phyloP scores from a whole-genome alignment of 1,284 basidiomycete genomes.

The Microbotryomycetes sp. region DNA sequence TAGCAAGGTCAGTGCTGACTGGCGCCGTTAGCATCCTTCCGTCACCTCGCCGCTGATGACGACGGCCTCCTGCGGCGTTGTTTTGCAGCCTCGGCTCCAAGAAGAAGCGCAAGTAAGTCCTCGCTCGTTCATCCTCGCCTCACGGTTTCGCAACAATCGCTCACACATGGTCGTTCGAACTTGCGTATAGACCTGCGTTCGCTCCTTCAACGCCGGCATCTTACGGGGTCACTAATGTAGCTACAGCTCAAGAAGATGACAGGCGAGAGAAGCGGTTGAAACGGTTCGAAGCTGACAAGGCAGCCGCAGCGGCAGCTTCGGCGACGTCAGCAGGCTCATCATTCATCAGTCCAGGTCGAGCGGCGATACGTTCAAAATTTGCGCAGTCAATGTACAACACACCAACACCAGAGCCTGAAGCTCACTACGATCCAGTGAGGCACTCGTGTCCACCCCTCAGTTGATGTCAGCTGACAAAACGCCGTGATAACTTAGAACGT shows the following conservation, averaged over 20 bases:
- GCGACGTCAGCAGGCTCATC: neutral
- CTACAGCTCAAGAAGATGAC: constrained; percentile 39
- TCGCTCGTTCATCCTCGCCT: neutral
- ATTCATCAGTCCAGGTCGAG: no score
- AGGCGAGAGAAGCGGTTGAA: constrained; percentile 30
- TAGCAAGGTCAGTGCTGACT: constrained; percentile 57
- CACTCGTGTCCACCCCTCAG: neutral
- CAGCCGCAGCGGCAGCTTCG: neutral
- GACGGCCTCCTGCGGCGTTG: no score
- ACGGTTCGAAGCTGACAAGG: constrained; percentile 14
- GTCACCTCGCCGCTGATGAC: neutral
- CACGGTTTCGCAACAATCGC: no score
- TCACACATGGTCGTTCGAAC: no score
- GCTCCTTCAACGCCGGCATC: constrained; percentile 22
- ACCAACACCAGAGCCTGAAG: constrained; percentile 32
- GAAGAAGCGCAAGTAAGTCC: constrained; percentile 55
- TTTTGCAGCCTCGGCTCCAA: constrained; percentile 62
- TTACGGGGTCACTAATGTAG: constrained; percentile 4
- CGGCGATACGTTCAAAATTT: neutral
- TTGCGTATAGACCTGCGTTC: constrained; percentile 11
- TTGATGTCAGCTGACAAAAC: no score
- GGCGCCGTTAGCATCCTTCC: constrained; percentile 9
- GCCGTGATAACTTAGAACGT: constrained; percentile 61
- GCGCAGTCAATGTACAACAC: neutral
- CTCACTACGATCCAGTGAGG: constrained; percentile 48